These are phyloP conservation scores for Ogataea chonburiensis DNA, from an alignment of 805 yeast species.

Conservation along the genomic window DNA sequence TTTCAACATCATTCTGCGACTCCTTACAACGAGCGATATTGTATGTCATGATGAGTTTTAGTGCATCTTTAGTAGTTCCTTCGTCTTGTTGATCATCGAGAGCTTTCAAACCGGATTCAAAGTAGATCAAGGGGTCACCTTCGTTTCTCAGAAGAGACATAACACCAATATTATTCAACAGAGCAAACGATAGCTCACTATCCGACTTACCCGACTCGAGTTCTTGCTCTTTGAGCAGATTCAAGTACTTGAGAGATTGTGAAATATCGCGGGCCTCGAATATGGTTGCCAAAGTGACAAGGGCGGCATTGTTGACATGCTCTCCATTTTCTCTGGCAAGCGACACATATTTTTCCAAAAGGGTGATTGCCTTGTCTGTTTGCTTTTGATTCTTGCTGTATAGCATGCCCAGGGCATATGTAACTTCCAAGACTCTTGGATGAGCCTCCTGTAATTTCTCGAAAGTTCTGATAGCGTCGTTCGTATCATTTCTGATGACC, in stretches of 20 bases:
- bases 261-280: slow-evolving; percentile 65
- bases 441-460: slow-evolving; percentile 67
- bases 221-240: slow-evolving; percentile 47
- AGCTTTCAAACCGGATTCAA: slow-evolving; percentile 43
- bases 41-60: slow-evolving; percentile 51
- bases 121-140: slow-evolving; percentile 51
- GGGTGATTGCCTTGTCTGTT: slow-evolving; percentile 52
- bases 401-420: slow-evolving; percentile 72
- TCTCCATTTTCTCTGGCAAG: slow-evolving; percentile 58
- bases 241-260: slow-evolving; percentile 63
- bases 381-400: slow-evolving; percentile 49
- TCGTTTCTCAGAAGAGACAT: slow-evolving; percentile 59
- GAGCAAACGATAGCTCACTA: slow-evolving; percentile 54
- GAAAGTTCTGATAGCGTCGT: slow-evolving; percentile 83
- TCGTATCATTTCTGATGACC: slow-evolving; percentile 64
- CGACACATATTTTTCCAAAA: slow-evolving; percentile 69
- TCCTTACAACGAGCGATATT: slow-evolving; percentile 73
- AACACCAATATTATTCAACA: slow-evolving; percentile 83
- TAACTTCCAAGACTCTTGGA: slow-evolving; percentile 71
- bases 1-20: slow-evolving; percentile 30
- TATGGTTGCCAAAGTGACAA: slow-evolving; percentile 64
- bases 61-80: slow-evolving; percentile 21
- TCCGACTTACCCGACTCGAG: slow-evolving; percentile 33
- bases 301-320: slow-evolving; percentile 61
- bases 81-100: slow-evolving; percentile 28